Base-by-base conservation (phyloP, 306 rosid genomes). In the Fragaria iinumae region DNA sequence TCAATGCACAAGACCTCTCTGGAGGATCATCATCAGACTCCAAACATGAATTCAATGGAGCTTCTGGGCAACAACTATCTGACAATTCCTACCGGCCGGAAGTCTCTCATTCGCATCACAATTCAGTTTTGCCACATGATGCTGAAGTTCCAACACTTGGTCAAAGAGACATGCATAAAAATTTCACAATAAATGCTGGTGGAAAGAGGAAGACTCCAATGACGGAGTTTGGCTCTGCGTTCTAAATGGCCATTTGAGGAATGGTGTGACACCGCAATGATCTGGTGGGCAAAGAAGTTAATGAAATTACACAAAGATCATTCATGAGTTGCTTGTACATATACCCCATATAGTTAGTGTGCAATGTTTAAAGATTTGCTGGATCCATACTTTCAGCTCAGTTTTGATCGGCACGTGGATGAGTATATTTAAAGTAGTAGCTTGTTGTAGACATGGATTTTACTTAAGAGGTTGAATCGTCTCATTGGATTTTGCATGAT, bases 131-230 rank as follows among this genome's bases (percentile, higher is more conserved):
- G 47, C 77, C 23, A 7, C 56, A 73, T 0, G 86, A 87, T 56
- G 81, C 86, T 4, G 80, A 80, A 78, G 86, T 84, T 78, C 95
- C 89, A 60, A 81, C n/a, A 4, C 67, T 83, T 73, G 82, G 50
- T 64, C 77, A 48, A 44, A 63, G n/a, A 47, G 69, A 80, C 18
- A 17, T 41, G 57, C 57, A 11, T 12, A 12, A 4, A 47, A 6
- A 21, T 71, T 67, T 62, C 80, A 20, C 71, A 18, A 79, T 60
- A 62, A 82, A 76, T 60, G 79, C 76, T 16, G 29, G 70, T 6
- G 83, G 72, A 71, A 71, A 73, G 66, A 57, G 74, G 80, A 63
- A 78, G 60, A 76, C 72, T 75, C 62, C 82, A 14, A 64, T 82
- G 81, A 80, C 50, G 65, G 84, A 77, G 67, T 81, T 82, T 79